phyloP scores from a whole-genome alignment of 306 rosid genomes.

The Vigna angularis region DNA sequence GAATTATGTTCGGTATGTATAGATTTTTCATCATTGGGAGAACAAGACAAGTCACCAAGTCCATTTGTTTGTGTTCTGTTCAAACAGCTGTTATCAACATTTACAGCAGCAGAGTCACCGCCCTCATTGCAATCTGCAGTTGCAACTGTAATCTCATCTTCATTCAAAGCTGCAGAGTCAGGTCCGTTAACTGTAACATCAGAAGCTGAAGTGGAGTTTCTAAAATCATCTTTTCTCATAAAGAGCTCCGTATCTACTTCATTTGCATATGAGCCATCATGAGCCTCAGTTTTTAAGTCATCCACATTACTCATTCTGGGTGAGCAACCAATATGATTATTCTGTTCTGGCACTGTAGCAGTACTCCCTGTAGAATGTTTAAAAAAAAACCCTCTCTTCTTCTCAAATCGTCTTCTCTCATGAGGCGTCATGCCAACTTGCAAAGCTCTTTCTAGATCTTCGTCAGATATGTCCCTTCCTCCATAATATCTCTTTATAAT shows the following conservation, averaged over 20 bases:
- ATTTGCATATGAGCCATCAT: conserved; percentile 43
- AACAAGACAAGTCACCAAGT: conserved; percentile 35
- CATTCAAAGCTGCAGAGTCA: conserved; percentile 42
- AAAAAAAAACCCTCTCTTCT: conserved; percentile 70
- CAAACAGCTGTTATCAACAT: conserved; percentile 41
- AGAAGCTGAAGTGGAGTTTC: conserved; percentile 47
- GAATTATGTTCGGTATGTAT: conserved; percentile 57
- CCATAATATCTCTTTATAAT: conserved; percentile 82
- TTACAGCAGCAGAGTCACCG: conserved; percentile 40
- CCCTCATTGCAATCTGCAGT: conserved; percentile 38
- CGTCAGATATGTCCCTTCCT: conserved; percentile 82
- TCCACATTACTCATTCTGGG: conserved; percentile 41
- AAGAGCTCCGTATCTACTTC: conserved; percentile 43
- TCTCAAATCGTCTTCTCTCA: conserved; percentile 76
- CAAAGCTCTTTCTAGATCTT: conserved; percentile 83
- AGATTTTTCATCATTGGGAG: conserved; percentile 43
- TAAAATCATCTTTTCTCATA: conserved; percentile 42
- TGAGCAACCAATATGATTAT: conserved; percentile 44
- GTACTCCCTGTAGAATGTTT: conserved; percentile 49
- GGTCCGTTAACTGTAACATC: conserved; percentile 49
- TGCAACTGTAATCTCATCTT: conserved; percentile 38
- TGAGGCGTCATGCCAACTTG: conserved; percentile 90
- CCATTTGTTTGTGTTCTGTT: conserved; percentile 47
- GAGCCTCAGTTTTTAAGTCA: conserved; percentile 42
- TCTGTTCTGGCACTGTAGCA: conserved; percentile 47